These are phyloP conservation scores for Aspergillus ruber DNA, from an alignment of 2,329 filamentous ascomycete species.

Conservation along the genomic window DNA sequence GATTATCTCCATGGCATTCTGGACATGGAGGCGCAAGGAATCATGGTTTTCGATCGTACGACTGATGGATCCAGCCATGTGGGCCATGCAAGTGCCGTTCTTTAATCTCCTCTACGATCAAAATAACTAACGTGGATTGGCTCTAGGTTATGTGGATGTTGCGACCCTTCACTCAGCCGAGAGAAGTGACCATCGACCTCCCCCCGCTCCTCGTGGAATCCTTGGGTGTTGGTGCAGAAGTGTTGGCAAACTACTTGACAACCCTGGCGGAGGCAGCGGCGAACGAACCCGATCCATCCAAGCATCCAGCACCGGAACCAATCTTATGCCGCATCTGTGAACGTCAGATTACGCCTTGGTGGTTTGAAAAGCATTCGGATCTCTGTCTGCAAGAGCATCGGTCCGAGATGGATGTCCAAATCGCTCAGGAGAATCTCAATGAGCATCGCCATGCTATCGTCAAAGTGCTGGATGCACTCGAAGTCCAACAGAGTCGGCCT, in stretches of 20 bases:
- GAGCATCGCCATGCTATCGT: conserved; percentile 95
- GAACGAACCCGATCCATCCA: conserved; percentile 64
- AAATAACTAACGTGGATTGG: not conserved
- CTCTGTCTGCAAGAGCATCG: conserved; percentile 91
- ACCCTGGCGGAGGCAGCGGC: conserved; percentile 76
- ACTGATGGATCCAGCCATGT: conserved; percentile 87
- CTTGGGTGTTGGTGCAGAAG: conserved; percentile 86
- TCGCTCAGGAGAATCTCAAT: conserved; percentile 83
- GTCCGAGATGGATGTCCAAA: conserved; percentile 95
- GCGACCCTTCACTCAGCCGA: conserved; percentile 76
- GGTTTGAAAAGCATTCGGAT: conserved; percentile 99
- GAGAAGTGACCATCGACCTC: conserved; percentile 93
- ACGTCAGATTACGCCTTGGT: conserved; percentile 95
- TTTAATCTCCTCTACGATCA: not conserved
- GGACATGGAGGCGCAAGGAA: conserved; percentile 90
- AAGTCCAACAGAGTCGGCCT: conserved; percentile 52
- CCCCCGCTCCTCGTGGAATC: conserved; percentile 85
- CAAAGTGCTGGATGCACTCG: conserved; percentile 85
- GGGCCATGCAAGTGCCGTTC: conserved; percentile 37
- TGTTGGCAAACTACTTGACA: conserved; percentile 89
- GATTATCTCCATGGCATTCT: conserved; percentile 51
- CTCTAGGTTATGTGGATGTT: conserved; percentile 98
- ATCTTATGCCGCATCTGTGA: conserved; percentile 96
- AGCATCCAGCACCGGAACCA: conserved; percentile 72
- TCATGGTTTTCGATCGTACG: conserved; percentile 91